Percentiles rank a stretch among this genome's conserved stretches.
Conservation (phyloP, 2,329 filamentous ascomycete genomes). For the Diplocarpon rosae region DNA sequence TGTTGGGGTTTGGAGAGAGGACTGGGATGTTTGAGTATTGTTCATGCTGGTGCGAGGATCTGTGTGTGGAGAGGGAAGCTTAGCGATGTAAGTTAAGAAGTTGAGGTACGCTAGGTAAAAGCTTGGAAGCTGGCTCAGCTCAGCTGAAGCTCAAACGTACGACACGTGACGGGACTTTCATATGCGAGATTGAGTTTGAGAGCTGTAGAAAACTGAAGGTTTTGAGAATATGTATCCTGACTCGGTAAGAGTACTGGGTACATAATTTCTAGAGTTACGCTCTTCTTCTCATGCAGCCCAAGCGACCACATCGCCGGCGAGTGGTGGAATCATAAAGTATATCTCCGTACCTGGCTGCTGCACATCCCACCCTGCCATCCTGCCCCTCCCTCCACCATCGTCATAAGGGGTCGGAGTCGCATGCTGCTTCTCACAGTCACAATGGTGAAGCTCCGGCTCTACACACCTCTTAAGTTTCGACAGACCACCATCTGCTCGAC, state of each 20-base stretch:
- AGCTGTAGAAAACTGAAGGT: too few relatives aligned
- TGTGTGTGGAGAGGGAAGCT: neutral
- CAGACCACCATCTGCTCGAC: neutral
- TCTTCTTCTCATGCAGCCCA: neutral
- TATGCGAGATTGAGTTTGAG: too few relatives aligned
- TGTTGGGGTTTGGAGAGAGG: neutral
- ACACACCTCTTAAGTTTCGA: neutral
- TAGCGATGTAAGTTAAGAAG: neutral
- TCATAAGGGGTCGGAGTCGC: neutral
- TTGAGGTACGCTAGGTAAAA: too few relatives aligned
- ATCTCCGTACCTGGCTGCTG: too few relatives aligned
- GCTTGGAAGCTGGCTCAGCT: too few relatives aligned
- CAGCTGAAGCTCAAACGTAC: too few relatives aligned
- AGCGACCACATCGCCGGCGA: neutral
- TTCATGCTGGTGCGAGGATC: neutral
- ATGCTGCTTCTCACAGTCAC: too few relatives aligned
- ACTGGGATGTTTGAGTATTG: neutral
- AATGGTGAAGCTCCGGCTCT: neutral
- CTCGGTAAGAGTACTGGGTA: too few relatives aligned
- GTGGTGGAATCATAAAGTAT: neutral
- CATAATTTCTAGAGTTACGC: too few relatives aligned
- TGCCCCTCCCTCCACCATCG: slow-evolving; percentile 1
- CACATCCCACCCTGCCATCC: neutral
- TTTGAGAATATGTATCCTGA: too few relatives aligned
- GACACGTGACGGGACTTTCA: too few relatives aligned